Base-by-base conservation (phyloP, 331 rosid species). In the Dryas integrifolia region DNA sequence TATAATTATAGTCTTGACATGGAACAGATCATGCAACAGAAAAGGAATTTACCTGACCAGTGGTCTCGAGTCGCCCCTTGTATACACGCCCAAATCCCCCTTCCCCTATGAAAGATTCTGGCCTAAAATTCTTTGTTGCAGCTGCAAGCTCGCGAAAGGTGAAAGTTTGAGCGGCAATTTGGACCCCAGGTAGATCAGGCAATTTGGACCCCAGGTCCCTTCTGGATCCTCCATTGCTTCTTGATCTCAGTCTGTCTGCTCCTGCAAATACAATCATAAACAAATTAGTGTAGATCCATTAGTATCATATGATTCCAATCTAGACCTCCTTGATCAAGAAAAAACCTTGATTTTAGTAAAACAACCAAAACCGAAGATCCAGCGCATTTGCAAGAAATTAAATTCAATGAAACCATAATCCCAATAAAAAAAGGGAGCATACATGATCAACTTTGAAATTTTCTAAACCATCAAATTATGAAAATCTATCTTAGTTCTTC, bases 11-110 rank as follows among this genome's bases (percentile, higher is more conserved):
- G 35, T 51, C 13, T 72, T 58, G 44, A 26, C 10, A n/a, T 38
- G 10, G 41, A n/a, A 26, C 5, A 67, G 43, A 73, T 40, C 52
- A 38, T 41, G 55, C 49, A 64, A 16, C 51, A 48, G 24, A 41
- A 16, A 62, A 61, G 52, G 49, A 47, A 68, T 74, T 75, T 86
- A 91, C 98, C 91, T 92, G 98, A 68, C 87, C 86, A 21, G 92
- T 86, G 81, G 88, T 84, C 81, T 92, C 98, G 0, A 92, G 90
- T 39, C 72, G 85, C 52, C 98, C 98, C 85, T 87, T 92, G 84
- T 92, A 92, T 47, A 92, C 98, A 65, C 96, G 89, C 49, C 98
- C 98, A 57, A 92, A 92, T 40, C 98, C 98, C 73, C 98, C 98
- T 85, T 92, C 98, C 74, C 98, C 98, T 21, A 92, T 56, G 79